phyloP scores from a whole-genome alignment of 1,284 basidiomycete species.

The Hymenochaete sp. region DNA sequence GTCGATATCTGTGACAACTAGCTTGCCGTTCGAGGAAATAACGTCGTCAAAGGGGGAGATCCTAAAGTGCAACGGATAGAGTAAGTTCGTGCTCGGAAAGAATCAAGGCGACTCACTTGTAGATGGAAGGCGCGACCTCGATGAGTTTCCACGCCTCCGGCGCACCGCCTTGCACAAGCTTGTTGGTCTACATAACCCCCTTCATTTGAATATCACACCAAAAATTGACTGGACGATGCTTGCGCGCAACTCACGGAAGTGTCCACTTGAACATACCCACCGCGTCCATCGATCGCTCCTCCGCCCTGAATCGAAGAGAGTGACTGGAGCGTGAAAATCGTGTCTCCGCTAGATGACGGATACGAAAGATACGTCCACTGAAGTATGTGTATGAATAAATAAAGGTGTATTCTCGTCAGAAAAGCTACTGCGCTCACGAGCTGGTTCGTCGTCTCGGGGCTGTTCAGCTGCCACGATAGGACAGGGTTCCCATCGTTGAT shows the following conservation, averaged over 20 bases:
- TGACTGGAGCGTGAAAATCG: constrained; percentile 12
- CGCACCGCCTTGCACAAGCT: constrained; percentile 9
- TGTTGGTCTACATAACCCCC: constrained; percentile 6
- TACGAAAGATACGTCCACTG: constrained; percentile 14
- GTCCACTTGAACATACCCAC: constrained; percentile 11
- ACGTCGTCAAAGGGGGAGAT: constrained; percentile 9
- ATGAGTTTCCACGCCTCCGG: constrained; percentile 11
- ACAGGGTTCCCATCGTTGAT: constrained; percentile 11
- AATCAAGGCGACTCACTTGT: constrained; percentile 4
- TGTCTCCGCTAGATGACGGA: constrained; percentile 10
- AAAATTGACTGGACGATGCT: background rate
- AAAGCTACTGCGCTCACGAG: background rate
- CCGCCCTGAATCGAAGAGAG: constrained; percentile 1
- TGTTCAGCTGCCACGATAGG: constrained; percentile 5
- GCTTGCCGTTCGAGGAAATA: constrained; percentile 2
- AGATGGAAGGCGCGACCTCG: constrained; percentile 4
- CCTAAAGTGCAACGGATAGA: background rate
- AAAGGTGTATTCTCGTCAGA: background rate
- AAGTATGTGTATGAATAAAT: too few species aligned
- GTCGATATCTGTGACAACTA: constrained; percentile 10
- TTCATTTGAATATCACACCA: background rate
- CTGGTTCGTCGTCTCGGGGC: constrained; percentile 1
- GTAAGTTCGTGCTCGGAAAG: background rate
- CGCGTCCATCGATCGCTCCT: constrained; percentile 1
- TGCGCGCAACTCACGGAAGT: constrained; percentile 2